A percentile compares a stretch with the other conserved stretches of the same genome.
phyloP scores from a whole-genome alignment of 1,284 basidiomycete genomes.

The Cutaneotrichosporon cutaneum region DNA sequence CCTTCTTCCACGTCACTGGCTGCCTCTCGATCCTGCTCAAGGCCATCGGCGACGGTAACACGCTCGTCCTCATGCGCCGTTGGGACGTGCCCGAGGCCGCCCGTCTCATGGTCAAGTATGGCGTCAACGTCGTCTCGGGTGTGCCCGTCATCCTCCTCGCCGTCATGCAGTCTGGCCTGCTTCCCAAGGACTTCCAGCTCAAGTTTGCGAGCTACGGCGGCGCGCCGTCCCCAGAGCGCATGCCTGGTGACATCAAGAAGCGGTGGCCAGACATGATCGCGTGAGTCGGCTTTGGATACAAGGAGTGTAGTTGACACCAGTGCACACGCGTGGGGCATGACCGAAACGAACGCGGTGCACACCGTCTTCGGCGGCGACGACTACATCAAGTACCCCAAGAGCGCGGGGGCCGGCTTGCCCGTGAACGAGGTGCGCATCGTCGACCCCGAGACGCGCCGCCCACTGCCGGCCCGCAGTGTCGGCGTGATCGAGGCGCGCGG shows the following conservation, averaged over 20 bases:
- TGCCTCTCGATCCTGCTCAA: constrained; percentile 45
- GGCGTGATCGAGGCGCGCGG: constrained; percentile 42
- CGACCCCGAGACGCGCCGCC: constrained; percentile 31
- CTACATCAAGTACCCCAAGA: constrained; percentile 32
- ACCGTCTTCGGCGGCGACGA: constrained; percentile 40
- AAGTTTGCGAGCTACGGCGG: constrained; percentile 47
- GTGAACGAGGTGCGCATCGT: constrained; percentile 39
- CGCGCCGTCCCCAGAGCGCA: constrained; percentile 40
- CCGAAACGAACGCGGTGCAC: constrained; percentile 48
- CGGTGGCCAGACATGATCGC: constrained; percentile 36
- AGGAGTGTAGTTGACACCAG: constrained; percentile 26
- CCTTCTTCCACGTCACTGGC: constrained; percentile 50
- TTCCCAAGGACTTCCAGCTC: constrained; percentile 32
- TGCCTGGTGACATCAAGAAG: constrained; percentile 36
- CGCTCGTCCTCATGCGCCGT: constrained; percentile 38
- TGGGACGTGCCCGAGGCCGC: constrained; percentile 41
- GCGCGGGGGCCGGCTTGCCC: constrained; percentile 28
- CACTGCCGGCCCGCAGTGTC: constrained; percentile 24
- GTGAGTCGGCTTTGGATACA: constrained; percentile 32
- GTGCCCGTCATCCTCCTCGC: constrained; percentile 45
- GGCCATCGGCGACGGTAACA: constrained; percentile 44
- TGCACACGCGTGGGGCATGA: constrained; percentile 46
- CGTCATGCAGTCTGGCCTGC: constrained; percentile 35
- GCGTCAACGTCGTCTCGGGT: constrained; percentile 41
- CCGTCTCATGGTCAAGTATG: constrained; percentile 34